Conservation (phyloP, 345 rosid genomes). For the Kandelia obovata region DNA sequence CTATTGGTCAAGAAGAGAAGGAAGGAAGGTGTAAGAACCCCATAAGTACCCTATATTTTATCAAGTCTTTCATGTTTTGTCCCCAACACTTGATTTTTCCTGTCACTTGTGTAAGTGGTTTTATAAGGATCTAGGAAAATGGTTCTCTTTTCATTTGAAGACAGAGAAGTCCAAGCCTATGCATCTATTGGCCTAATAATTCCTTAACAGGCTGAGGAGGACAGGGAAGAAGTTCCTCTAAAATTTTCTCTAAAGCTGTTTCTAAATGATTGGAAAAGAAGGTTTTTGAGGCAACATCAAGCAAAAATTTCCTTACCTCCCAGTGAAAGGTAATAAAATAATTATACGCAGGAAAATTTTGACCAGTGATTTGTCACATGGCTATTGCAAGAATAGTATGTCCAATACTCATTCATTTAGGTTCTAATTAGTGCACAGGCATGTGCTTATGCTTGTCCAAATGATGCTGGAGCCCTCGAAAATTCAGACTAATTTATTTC, state of each 20-base stretch:
- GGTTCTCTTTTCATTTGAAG: not conserved
- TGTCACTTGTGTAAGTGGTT: not conserved
- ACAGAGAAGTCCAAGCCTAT: not conserved
- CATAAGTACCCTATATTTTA: constrained; percentile 44
- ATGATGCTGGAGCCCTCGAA: no score
- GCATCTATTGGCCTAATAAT: not conserved
- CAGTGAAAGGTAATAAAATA: no score
- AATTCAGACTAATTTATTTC: no score
- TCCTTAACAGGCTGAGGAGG: constrained; percentile 62
- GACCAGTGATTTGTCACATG: no score
- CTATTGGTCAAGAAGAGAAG: no score
- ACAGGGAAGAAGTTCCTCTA: constrained; percentile 53
- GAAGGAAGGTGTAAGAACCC: constrained; percentile 4
- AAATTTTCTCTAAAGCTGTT: constrained; percentile 50
- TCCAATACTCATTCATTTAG: no score
- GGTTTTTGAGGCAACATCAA: constrained; percentile 38
- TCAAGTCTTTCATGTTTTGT: constrained; percentile 62
- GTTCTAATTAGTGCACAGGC: no score
- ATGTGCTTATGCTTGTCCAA: no score
- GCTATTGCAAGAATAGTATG: no score
- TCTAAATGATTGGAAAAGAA: constrained; percentile 75
- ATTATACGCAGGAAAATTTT: no score
- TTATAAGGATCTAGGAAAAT: not conserved
- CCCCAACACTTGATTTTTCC: constrained; percentile 37
- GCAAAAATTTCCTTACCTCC: not conserved